These are phyloP conservation scores for Chlorophyllum brunneum DNA, from an alignment of 768 basidiomycete species.

Conservation along the genomic window DNA sequence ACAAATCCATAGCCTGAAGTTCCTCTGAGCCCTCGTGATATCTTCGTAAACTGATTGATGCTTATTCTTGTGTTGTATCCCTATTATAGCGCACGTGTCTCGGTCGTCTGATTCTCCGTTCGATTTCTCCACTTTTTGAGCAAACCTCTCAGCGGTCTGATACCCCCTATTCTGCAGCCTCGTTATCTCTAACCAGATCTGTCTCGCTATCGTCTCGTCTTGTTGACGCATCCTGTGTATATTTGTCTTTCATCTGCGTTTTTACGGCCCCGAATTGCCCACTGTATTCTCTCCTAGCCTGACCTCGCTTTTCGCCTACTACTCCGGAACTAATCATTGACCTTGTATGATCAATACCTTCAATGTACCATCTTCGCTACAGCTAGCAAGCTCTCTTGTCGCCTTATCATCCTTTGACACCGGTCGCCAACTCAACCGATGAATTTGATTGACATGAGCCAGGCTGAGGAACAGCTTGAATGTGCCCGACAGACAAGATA, in stretches of 20 bases:
- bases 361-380: conserved; percentile 91
- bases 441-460: conserved; percentile 76
- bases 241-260: conserved; percentile 33
- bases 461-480: conserved; percentile 35
- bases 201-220: conserved; percentile 41
- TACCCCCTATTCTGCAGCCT: conserved; percentile 60
- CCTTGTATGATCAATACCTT: conserved; percentile 64
- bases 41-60: conserved; percentile 55
- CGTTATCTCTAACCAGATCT: conserved; percentile 30
- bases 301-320: background rate
- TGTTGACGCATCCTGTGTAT: conserved; percentile 11
- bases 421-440: conserved; percentile 79
- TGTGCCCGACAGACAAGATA: background rate
- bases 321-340: conserved; percentile 25
- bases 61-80: conserved; percentile 70
- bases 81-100: conserved; percentile 44
- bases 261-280: conserved; percentile 39
- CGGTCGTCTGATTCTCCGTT: conserved; percentile 34
- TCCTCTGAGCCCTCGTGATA: conserved; percentile 84
- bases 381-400: conserved; percentile 68
- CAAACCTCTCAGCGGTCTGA: conserved; percentile 55
- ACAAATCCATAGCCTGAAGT: conserved; percentile 70
- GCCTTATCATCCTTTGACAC: conserved; percentile 18
- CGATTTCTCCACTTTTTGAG: conserved; percentile 38
- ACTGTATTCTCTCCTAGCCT: conserved; percentile 59